A percentile compares a stretch with the other conserved stretches of the same genome.
These are phyloP conservation scores for Ceratorhiza oryzae-sativae DNA, from an alignment of 1,284 basidiomycete genomes.

Conservation along the genomic window DNA sequence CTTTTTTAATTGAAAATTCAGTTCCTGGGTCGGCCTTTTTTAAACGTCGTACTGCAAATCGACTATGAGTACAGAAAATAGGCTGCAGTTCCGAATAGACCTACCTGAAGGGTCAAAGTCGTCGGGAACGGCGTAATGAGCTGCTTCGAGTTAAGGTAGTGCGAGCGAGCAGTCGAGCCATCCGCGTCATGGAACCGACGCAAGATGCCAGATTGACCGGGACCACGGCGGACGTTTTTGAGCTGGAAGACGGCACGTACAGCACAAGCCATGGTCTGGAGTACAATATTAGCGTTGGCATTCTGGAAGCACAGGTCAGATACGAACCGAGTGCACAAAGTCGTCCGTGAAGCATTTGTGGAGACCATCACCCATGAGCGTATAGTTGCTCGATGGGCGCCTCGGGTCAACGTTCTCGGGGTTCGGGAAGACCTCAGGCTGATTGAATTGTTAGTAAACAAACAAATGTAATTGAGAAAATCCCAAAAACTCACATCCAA, in stretches of 20 bases:
- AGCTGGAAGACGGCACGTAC: conserved; percentile 61
- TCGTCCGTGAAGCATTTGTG: conserved; percentile 66
- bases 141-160: conserved; percentile 58
- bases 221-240: conserved; percentile 60
- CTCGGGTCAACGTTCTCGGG: conserved; percentile 58
- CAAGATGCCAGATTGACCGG: conserved; percentile 61
- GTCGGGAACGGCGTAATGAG: conserved; percentile 61
- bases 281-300: neutral
- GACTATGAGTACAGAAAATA: neutral
- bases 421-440: conserved; percentile 61
- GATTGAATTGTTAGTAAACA: conserved; percentile 45
- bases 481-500: conserved; percentile 6
- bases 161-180: conserved; percentile 51
- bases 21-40: too few relatives aligned
- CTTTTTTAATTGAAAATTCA: too few relatives aligned
- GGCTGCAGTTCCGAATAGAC: neutral
- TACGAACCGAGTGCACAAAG: conserved; percentile 41
- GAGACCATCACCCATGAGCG: conserved; percentile 61
- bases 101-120: conserved; percentile 57
- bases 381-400: conserved; percentile 59
- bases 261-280: conserved; percentile 56
- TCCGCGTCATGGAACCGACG: conserved; percentile 52
- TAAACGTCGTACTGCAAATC: conserved; percentile 16
- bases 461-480: conserved; percentile 37
- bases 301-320: neutral